Conservation (phyloP, 305 asterid genomes). For the Fraxinus platypoda region DNA sequence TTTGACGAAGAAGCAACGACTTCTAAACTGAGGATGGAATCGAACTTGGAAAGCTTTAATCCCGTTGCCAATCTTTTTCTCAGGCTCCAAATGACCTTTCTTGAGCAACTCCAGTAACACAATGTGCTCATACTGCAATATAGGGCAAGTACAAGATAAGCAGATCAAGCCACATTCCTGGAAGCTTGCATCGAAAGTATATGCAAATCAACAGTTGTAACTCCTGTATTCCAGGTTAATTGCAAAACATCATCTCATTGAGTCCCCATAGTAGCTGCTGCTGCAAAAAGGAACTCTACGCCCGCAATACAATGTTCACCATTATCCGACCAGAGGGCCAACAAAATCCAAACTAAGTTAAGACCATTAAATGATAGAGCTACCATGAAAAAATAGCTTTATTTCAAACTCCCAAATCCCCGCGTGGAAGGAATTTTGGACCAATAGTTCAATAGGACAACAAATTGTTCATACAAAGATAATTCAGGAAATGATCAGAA, state of each 20-base stretch:
- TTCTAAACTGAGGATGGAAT: slow-evolving; percentile 70
- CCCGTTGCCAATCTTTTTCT: slow-evolving; percentile 69
- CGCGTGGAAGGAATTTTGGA: background rate
- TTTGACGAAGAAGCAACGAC: slow-evolving; percentile 79
- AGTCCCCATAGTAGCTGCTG: background rate
- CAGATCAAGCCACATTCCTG: background rate
- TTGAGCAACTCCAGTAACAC: slow-evolving; percentile 67
- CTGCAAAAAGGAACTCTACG: background rate
- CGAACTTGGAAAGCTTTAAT: slow-evolving; percentile 68
- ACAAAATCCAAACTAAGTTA: background rate
- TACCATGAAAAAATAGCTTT: background rate
- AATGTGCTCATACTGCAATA: slow-evolving; percentile 66
- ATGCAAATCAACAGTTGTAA: background rate
- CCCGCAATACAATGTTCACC: background rate
- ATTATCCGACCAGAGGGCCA: background rate
- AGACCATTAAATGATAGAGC: background rate
- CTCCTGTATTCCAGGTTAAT: background rate
- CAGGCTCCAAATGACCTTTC: slow-evolving; percentile 82
- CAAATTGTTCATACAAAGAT: background rate
- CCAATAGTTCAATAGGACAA: background rate
- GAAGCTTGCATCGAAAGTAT: background rate
- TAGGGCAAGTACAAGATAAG: background rate
- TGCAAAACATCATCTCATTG: background rate
- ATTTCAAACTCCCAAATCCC: background rate
- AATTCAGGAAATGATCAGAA: background rate